Conservation (phyloP, 2,329 filamentous ascomycete genomes). For the Exophiala oligosperma region DNA sequence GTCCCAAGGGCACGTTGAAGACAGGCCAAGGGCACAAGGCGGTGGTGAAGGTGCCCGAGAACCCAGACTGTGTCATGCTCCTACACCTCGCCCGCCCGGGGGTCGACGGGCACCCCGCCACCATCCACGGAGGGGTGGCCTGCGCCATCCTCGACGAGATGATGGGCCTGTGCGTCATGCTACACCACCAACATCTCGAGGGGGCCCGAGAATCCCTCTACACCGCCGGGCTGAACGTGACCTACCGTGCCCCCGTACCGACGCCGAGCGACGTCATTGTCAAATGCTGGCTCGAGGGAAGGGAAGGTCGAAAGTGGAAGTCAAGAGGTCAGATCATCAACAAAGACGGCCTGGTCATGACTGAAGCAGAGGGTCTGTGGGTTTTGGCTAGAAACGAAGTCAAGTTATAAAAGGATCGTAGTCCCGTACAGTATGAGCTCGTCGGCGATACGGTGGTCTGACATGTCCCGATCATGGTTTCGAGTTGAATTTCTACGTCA, state of each 20-base stretch:
- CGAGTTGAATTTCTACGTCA: no score
- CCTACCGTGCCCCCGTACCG: slow-evolving; percentile 26
- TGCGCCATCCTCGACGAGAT: slow-evolving; percentile 46
- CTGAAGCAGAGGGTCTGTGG: slow-evolving; percentile 30
- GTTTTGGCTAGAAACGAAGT: slow-evolving; percentile 22
- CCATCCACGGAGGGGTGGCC: slow-evolving; percentile 43
- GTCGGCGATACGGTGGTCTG: not conserved
- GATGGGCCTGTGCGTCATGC: slow-evolving; percentile 42
- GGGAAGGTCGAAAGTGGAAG: slow-evolving; percentile 28
- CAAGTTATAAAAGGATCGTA: slow-evolving; percentile 18
- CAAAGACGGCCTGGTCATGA: slow-evolving; percentile 26
- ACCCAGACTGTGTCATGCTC: slow-evolving; percentile 41
- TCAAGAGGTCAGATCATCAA: slow-evolving; percentile 28
- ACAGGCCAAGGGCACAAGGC: slow-evolving; percentile 15
- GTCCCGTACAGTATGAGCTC: no score
- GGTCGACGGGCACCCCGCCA: slow-evolving; percentile 40
- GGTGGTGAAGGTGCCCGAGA: slow-evolving; percentile 20
- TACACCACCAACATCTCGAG: slow-evolving; percentile 29
- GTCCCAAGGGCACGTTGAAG: slow-evolving; percentile 20
- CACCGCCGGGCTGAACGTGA: slow-evolving; percentile 29
- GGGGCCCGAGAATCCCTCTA: slow-evolving; percentile 24
- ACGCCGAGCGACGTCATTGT: slow-evolving; percentile 27
- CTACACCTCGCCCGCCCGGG: slow-evolving; percentile 37
- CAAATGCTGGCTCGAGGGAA: slow-evolving; percentile 23
- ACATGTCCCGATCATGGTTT: no score